phyloP scores from a whole-genome alignment of 2,329 filamentous ascomycete genomes.

The Colletotrichum chlorophyti region DNA sequence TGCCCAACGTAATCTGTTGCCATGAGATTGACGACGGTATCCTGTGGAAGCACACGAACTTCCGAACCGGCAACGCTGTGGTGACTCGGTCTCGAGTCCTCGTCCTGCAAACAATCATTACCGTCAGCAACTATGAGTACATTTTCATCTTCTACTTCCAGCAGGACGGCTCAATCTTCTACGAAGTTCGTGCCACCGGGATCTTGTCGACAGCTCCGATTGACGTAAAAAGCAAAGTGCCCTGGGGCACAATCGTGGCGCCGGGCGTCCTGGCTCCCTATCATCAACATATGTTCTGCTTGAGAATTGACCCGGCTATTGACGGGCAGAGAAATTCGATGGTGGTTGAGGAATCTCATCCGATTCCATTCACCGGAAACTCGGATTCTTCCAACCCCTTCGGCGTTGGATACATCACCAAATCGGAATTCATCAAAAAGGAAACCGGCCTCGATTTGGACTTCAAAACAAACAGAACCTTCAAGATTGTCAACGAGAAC shows the following conservation, averaged over 20 bases:
- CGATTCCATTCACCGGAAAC: conserved; percentile 47
- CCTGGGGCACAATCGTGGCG: conserved; percentile 69
- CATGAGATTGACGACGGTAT: conserved; percentile 61
- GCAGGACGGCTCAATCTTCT: conserved; percentile 53
- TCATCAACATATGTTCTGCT: conserved; percentile 73
- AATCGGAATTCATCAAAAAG: conserved; percentile 47
- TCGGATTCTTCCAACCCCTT: conserved; percentile 53
- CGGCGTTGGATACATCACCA: conserved; percentile 53
- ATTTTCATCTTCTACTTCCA: conserved; percentile 54
- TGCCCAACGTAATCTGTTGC: conserved; percentile 44
- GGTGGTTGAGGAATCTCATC: conserved; percentile 43
- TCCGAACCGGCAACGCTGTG: conserved; percentile 63
- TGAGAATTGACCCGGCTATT: conserved; percentile 69
- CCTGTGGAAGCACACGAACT: conserved; percentile 70
- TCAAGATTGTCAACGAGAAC: conserved; percentile 56
- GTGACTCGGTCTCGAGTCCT: conserved; percentile 65
- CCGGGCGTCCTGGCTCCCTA: conserved; percentile 69
- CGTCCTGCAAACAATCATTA: conserved; percentile 70
- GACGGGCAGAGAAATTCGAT: conserved; percentile 66
- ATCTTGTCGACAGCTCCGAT: conserved; percentile 54
- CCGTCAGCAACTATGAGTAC: conserved; percentile 71
- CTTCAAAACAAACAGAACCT: conserved; percentile 52
- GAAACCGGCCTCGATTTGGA: conserved; percentile 58
- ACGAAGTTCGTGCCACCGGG: conserved; percentile 46
- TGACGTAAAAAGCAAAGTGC: conserved; percentile 58